Conservation (phyloP, 306 rosid species). For the Senna tora region DNA sequence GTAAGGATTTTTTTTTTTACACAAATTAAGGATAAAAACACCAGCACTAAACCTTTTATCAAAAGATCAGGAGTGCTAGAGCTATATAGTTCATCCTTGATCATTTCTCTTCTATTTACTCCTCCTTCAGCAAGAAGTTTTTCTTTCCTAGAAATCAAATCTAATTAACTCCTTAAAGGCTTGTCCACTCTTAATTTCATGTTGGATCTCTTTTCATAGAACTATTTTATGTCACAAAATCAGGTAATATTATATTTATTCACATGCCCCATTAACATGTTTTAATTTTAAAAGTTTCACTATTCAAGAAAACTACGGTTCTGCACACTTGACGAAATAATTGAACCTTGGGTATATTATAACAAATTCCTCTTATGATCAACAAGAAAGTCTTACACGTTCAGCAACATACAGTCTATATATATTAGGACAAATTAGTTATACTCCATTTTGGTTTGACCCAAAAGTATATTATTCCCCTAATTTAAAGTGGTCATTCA, state of each 20-base stretch:
- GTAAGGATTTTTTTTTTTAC: too few relatives aligned
- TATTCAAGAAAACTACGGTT: conserved; percentile 1
- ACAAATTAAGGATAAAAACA: conserved; percentile 24
- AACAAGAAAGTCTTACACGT: not conserved
- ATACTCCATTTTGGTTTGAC: too few relatives aligned
- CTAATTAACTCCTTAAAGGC: conserved; percentile 24
- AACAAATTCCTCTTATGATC: conserved; percentile 24
- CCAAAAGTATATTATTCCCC: too few relatives aligned
- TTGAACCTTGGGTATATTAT: conserved; percentile 21
- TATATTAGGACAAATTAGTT: too few relatives aligned
- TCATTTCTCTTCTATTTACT: conserved; percentile 29
- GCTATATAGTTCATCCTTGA: not conserved
- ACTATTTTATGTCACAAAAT: conserved; percentile 24
- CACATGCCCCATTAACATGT: conserved; percentile 2
- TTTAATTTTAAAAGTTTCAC: not conserved
- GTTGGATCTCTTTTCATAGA: conserved; percentile 26
- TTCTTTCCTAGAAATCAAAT: conserved; percentile 22
- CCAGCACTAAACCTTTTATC: not conserved
- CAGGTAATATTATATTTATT: not conserved
- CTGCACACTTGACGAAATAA: conserved; percentile 1
- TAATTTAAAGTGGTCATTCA: too few relatives aligned
- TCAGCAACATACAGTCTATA: not conserved
- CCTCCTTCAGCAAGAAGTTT: conserved; percentile 33
- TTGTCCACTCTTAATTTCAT: conserved; percentile 19
- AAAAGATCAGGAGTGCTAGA: not conserved